Evolutionary conservation across 768 basidiomycete genomes (phyloP).

Genomic region (Mycena olivaceomarginata): DNA sequence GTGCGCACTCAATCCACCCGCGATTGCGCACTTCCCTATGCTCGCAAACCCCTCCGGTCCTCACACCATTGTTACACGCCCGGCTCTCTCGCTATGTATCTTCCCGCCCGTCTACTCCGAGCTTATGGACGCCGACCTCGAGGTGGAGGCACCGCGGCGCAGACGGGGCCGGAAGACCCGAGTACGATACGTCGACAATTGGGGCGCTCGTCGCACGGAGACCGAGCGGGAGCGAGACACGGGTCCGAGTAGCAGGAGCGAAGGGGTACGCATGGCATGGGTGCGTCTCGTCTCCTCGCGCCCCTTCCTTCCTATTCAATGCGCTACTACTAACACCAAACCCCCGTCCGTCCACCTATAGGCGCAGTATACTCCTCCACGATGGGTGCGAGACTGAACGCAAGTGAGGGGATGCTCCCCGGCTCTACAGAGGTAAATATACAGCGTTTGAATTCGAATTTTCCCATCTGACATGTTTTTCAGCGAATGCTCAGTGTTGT

Average conservation of each 20-base stretch:
- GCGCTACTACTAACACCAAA: background rate
- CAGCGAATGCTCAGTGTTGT: slow-evolving; percentile 95
- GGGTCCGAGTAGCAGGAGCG: background rate
- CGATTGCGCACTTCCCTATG: background rate
- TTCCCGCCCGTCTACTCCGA: no score
- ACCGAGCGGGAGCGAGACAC: background rate
- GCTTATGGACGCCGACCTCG: no score
- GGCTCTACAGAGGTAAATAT: slow-evolving; percentile 96
- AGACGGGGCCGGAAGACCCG: no score
- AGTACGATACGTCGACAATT: no score
- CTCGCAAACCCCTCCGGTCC: no score
- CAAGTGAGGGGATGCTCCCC: slow-evolving; percentile 98
- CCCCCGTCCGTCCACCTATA: background rate
- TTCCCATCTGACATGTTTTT: slow-evolving; percentile 36
- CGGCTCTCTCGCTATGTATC: no score
- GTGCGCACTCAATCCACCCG: background rate
- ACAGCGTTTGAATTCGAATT: slow-evolving; percentile 22
- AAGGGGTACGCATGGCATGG: background rate
- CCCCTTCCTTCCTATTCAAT: background rate
- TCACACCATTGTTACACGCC: no score
- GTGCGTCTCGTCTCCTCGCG: background rate
- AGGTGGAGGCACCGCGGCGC: no score
- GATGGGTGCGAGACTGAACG: slow-evolving; percentile 92
- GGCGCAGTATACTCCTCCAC: background rate
- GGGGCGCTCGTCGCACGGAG: background rate